Evolutionary conservation across 2,329 filamentous ascomycete genomes (phyloP).

Genomic region (Apiospora hydei): DNA sequence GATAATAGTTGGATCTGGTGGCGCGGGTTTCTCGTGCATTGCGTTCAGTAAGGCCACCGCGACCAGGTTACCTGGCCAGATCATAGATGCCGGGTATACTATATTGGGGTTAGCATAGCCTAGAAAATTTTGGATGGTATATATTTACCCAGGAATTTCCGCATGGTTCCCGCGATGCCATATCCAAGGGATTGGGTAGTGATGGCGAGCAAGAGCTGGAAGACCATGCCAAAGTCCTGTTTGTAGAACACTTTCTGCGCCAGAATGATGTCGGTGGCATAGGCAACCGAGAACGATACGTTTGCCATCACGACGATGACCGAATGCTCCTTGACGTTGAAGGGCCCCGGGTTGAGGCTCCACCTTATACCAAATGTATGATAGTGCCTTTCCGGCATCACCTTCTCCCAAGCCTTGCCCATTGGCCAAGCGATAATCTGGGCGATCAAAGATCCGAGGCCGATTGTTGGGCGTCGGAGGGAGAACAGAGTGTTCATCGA

Average conservation of each 20-base stretch:
- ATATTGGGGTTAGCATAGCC: not conserved
- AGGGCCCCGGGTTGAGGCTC: conserved; percentile 71
- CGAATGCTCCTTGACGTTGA: conserved; percentile 74
- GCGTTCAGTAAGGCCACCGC: conserved; percentile 73
- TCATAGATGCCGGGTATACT: conserved; percentile 74
- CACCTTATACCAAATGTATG: conserved; percentile 60
- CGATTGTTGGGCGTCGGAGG: conserved; percentile 67
- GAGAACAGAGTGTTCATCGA: conserved; percentile 71
- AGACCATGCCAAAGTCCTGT: conserved; percentile 70
- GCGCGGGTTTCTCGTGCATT: conserved; percentile 69
- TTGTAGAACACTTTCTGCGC: conserved; percentile 77
- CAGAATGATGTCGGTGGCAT: conserved; percentile 77
- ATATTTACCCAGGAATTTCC: conserved; percentile 63
- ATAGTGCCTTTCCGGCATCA: conserved; percentile 59
- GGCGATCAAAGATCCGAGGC: conserved; percentile 66
- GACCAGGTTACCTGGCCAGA: conserved; percentile 75
- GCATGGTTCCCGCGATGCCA: conserved; percentile 72
- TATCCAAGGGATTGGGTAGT: conserved; percentile 75
- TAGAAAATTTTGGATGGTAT: not conserved
- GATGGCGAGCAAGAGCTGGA: conserved; percentile 71
- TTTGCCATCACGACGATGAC: conserved; percentile 76
- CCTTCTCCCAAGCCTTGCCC: conserved; percentile 65
- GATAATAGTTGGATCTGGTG: conserved; percentile 57
- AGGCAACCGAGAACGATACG: conserved; percentile 73
- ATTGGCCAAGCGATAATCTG: conserved; percentile 71